Conservation (phyloP, 2,329 filamentous ascomycete genomes). For the Fusarium mangiferae region DNA sequence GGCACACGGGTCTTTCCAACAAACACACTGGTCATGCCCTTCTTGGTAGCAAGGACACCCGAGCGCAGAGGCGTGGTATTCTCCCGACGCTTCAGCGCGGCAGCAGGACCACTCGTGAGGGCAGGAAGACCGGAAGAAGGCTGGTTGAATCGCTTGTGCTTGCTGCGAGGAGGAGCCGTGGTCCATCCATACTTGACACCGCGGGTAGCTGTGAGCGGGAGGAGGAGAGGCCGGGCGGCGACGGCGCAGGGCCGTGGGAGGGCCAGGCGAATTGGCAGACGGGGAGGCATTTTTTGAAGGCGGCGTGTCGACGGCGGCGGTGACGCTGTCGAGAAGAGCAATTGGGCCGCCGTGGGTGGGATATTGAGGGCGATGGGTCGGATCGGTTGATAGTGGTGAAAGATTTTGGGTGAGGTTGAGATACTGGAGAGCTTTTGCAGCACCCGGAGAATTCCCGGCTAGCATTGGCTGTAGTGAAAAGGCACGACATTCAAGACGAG, state of each 20-base stretch:
- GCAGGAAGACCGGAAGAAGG: constrained; percentile 64
- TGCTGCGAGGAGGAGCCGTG: constrained; percentile 62
- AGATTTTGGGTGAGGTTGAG: constrained; percentile 38
- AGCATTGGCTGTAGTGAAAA: constrained; percentile 1
- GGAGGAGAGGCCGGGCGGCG: constrained; percentile 52
- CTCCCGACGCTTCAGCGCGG: constrained; percentile 68
- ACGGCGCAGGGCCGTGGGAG: constrained; percentile 51
- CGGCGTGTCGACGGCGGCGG: constrained; percentile 8
- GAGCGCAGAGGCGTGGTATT: constrained; percentile 74
- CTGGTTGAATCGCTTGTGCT: constrained; percentile 71
- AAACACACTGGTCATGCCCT: constrained; percentile 95
- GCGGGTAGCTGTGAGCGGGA: constrained; percentile 58
- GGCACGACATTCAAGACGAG: neutral
- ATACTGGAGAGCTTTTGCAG: constrained; percentile 27
- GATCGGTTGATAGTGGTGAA: constrained; percentile 33
- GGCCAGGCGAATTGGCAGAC: constrained; percentile 57
- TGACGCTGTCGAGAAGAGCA: constrained; percentile 17
- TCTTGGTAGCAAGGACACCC: constrained; percentile 87
- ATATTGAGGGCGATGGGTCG: constrained; percentile 7
- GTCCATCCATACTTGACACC: constrained; percentile 71
- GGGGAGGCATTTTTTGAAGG: constrained; percentile 55
- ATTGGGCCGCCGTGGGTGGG: constrained; percentile 30
- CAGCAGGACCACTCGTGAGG: constrained; percentile 67
- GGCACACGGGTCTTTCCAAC: constrained; percentile 80
- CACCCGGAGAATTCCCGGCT: constrained; percentile 41